Evolutionary conservation across 805 yeast species (phyloP).

Genomic region (Clavispora carvajalis): DNA sequence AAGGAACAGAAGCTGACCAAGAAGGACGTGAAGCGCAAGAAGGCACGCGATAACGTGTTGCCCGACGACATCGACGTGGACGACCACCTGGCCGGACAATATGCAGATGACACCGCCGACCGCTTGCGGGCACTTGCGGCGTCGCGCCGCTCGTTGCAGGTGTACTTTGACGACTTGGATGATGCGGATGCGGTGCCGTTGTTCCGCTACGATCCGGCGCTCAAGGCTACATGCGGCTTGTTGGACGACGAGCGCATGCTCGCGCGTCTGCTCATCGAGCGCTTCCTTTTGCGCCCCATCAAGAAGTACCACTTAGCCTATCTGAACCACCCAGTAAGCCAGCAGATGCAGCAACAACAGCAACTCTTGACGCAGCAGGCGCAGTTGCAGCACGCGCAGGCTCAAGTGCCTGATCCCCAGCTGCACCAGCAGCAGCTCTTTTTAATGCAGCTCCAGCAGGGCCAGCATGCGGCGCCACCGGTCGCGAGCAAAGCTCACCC

Average conservation of each 20-base stretch:
- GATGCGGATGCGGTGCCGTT: conserved; percentile 34
- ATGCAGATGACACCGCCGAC: conserved; percentile 44
- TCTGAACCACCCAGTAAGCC: conserved; percentile 38
- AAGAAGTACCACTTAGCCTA: conserved; percentile 43
- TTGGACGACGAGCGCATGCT: conserved; percentile 32
- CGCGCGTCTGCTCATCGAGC: conserved; percentile 38
- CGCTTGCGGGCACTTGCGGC: conserved; percentile 34
- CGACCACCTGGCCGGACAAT: conserved; percentile 41
- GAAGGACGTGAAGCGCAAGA: conserved; percentile 26
- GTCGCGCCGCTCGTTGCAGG: conserved; percentile 35
- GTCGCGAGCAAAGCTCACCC: conserved; percentile 1
- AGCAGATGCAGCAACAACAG: conserved; percentile 26
- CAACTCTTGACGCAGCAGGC: conserved; percentile 22
- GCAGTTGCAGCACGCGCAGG: conserved; percentile 21
- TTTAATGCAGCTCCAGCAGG: conserved; percentile 14
- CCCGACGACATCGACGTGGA: conserved; percentile 47
- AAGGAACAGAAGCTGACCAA: conserved; percentile 31
- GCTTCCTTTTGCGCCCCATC: conserved; percentile 35
- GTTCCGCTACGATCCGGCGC: conserved; percentile 41
- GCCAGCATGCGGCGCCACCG: conserved; percentile 7
- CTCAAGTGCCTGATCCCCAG: conserved; percentile 2
- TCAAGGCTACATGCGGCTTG: conserved; percentile 26
- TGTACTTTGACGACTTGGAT: conserved; percentile 30
- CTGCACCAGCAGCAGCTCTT: conserved; percentile 11
- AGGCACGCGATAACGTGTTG: conserved; percentile 29